Percentiles rank a stretch among this genome's conserved stretches.
phyloP scores from a whole-genome alignment of 1,139 yeast genomes.

The Protomyces inundatus region DNA sequence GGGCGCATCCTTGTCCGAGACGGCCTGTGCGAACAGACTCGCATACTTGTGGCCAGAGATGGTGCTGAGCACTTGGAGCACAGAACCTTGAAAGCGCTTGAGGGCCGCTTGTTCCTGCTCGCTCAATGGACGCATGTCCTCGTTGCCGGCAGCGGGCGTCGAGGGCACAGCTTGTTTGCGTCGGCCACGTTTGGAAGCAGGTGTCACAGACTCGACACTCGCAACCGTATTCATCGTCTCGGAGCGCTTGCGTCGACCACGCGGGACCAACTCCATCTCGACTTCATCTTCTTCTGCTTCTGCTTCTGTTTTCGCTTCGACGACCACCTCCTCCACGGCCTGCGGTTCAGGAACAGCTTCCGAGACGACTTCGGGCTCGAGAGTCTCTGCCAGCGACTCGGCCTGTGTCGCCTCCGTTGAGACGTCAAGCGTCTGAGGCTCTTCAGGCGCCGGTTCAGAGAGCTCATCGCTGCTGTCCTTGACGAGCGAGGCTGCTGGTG shows the following conservation, averaged over 20 bases:
- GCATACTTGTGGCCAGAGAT: slow-evolving; percentile 15
- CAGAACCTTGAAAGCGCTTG: slow-evolving; percentile 12
- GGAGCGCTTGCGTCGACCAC: not conserved
- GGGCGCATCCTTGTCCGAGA: slow-evolving; percentile 43
- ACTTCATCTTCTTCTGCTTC: not conserved
- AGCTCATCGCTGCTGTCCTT: not conserved
- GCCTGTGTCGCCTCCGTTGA: no score
- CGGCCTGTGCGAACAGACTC: slow-evolving; percentile 14
- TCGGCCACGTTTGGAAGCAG: not conserved
- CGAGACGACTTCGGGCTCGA: no score
- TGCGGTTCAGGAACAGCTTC: no score
- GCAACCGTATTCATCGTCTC: slow-evolving; percentile 14
- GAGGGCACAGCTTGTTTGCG: not conserved
- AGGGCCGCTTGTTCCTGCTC: not conserved
- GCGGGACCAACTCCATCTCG: not conserved
- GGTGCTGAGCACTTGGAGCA: slow-evolving; percentile 2
- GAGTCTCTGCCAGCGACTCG: no score
- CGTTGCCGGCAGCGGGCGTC: not conserved
- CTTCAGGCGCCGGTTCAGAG: not conserved
- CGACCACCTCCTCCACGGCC: not conserved
- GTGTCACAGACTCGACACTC: slow-evolving; percentile 2
- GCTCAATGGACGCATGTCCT: not conserved
- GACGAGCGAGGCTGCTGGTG: not conserved
- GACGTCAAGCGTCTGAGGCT: not conserved
- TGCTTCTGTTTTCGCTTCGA: not conserved